Evolutionary conservation across 2,329 filamentous ascomycete genomes (phyloP), one percentile per base, ranked within the genome.

Genomic region (Didymosphaeria variabile): DNA sequence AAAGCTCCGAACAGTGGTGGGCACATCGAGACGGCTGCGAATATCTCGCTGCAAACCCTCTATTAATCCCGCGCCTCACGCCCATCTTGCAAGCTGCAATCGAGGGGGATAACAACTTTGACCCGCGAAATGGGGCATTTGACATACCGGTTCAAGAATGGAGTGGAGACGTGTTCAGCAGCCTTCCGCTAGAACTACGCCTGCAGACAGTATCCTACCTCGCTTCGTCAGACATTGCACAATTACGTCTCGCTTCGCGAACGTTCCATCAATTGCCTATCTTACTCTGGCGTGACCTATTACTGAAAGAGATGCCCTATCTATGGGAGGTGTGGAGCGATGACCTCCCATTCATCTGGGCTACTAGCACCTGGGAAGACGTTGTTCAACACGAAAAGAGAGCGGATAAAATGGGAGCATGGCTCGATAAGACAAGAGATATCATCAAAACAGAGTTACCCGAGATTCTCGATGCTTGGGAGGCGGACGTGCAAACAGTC

Each of bases 221-320:
- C 31, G 2, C 45, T 4, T 64, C 66, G 0, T 59, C 49, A 36
- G 65, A 69, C 42, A 67, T 74, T 32, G 70, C 72, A 3, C 55
- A 47, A 44, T 38, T 72, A 2, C 62, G 68, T 12, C 65, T 71
- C n/a, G 55, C 60, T 3, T 66, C 67, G 7, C 62, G 64, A 10
- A 61, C 61, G 4, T 71, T 70, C 45, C 46, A 55, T 9, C 63
- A 69, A 15, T 40, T 72, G 5, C 65, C 69, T 9, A 61, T 68
- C 8, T 50, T 36, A 1, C 54, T 68, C 13, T 73, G 61, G 26
- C 57, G 59, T 6, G 44, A 59, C 3, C 57, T 74, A 3, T 12
- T 73, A 17, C 19, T 59, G 8, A 34, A 26, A 2, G 68, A 74
- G 40, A 69, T 71, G 63, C 71, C 72, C 2, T 73, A 62, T 66